Base-by-base conservation (phyloP, 2,329 filamentous ascomycete genomes). In the Diaporthe vexans region DNA sequence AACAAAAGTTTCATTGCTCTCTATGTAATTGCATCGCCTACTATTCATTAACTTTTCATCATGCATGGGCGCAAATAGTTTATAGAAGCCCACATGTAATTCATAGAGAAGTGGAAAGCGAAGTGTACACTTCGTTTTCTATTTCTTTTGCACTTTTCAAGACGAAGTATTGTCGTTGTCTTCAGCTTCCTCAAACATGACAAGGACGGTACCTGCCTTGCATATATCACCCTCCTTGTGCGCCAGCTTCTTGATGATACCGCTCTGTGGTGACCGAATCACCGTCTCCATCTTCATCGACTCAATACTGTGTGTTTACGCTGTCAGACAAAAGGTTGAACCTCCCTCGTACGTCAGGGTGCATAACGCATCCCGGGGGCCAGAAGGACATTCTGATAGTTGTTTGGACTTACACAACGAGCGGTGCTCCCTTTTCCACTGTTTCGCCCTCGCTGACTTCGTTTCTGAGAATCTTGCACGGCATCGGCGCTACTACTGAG, bases 271-370 rank as follows among this genome's bases (percentile, higher is more conserved):
- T 70, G 93, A 94, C 75, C 94, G 89, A 78, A 95, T 95, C 1
- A 95, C 92, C 1, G 94, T 95, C 82, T 95, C 94, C 94, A 95
- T 95, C 87, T 95, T 95, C 94, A 95, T 95, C 74, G 93, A 95
- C 84, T 95, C 94, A 79, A 95, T 95, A 1, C 90, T 92, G 73
- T 21, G 58, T 19, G 19, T 29, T 52, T 51, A 8, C 26, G 69
- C 2, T 37, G 29, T 71, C 3, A 71, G 69, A 17, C n/a, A 61
- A 35, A n/a, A 19, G 5, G 3, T 40, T 15, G 35, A 19, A 21
- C n/a, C 21, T n/a, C 8, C 4, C 7, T 26, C 11, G n/a, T 5
- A 8, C 15, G 15, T 43, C 40, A 19, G 29, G 21, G 24, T 15
- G 13, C 9, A 6, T 35, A 33, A 13, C n/a, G 26, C 13, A 24